Percentiles rank a stretch among this genome's conserved stretches.
These are phyloP conservation scores for Piromyces finnis DNA, from an alignment of 192 early-diverging fungal genomes.

Conservation along the genomic window DNA sequence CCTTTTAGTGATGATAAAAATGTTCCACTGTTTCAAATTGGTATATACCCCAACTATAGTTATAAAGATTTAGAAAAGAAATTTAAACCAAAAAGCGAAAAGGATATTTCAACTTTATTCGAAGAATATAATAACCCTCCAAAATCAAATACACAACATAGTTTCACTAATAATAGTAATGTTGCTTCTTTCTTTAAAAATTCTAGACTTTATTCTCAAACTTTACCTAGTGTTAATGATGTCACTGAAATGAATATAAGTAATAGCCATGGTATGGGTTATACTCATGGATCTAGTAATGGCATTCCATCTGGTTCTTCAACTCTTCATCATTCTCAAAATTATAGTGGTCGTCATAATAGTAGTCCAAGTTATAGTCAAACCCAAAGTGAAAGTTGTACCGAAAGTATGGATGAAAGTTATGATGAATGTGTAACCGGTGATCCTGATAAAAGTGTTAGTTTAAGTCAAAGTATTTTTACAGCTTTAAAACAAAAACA, in stretches of 20 bases:
- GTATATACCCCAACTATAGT: not conserved
- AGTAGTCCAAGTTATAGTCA: no score
- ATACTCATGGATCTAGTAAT: not conserved
- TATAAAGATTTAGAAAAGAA: not conserved
- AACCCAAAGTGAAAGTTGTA: not conserved
- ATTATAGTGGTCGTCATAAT: not conserved
- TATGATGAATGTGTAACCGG: not conserved
- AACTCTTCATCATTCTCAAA: not conserved
- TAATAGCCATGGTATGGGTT: not conserved
- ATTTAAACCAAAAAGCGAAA: not conserved
- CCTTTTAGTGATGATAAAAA: not conserved
- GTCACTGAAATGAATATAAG: not conserved
- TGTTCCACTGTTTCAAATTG: not conserved
- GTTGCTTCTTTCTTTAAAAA: not conserved
- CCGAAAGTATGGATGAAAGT: not conserved
- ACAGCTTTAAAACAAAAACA: not conserved
- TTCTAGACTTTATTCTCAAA: not conserved
- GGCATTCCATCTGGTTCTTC: no score
- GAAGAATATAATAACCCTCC: not conserved
- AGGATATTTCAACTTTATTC: not conserved
- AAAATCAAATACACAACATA: not conserved
- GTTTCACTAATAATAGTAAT: not conserved
- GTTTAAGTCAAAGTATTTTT: not conserved
- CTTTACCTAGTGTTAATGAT: not conserved
- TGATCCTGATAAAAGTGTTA: not conserved